phyloP scores from a whole-genome alignment of 139 green algal genomes.

The Raphidocelis subcapitata region DNA sequence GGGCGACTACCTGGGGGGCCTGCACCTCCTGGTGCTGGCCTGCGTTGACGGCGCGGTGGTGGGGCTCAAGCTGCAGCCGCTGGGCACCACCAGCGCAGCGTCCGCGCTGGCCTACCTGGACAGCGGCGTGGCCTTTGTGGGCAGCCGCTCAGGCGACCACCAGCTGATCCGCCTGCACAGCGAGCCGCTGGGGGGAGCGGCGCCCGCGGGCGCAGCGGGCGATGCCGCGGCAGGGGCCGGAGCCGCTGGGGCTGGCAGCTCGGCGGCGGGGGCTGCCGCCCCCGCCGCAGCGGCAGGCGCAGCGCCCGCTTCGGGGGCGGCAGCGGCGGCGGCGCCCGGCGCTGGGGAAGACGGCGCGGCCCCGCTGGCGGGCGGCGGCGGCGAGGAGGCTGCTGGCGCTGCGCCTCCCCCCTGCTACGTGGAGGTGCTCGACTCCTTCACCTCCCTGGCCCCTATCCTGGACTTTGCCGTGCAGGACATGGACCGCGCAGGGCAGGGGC shows the following conservation, averaged over 20 bases:
- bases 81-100: conserved; percentile 76
- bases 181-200: conserved; percentile 24
- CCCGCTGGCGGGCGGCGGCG: neutral
- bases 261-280: neutral
- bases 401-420: conserved; percentile 31
- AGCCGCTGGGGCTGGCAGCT: neutral
- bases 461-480: conserved; percentile 95
- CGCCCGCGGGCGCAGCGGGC: too few relatives aligned
- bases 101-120: conserved; percentile 92
- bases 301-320: neutral
- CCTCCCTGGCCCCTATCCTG: conserved; percentile 93
- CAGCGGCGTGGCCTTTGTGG: conserved; percentile 89
- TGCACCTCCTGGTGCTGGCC: conserved; percentile 86
- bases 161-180: conserved; percentile 82
- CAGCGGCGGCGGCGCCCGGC: neutral
- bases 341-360: neutral
- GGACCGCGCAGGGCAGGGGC: conserved; percentile 92
- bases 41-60: conserved; percentile 61
- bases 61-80: conserved; percentile 75
- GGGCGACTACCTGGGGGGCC: conserved; percentile 70
- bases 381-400: neutral
- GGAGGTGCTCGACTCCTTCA: conserved; percentile 86
- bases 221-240: neutral
- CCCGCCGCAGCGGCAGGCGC: neutral
- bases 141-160: conserved; percentile 60